Conservation (phyloP, 1,139 yeast species). For the Trichomonascaceae sp. region DNA sequence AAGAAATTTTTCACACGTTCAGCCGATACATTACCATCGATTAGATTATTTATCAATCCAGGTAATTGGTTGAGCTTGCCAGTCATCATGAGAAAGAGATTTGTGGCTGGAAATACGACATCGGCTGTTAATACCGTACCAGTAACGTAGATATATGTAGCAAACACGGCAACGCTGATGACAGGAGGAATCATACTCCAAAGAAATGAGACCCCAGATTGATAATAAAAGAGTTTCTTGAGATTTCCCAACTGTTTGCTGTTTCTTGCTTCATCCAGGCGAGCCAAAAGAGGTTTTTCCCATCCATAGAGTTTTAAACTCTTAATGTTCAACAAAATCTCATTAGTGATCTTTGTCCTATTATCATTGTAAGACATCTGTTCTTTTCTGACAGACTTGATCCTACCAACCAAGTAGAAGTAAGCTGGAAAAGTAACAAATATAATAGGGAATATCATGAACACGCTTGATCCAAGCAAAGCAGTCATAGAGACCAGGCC, state of each 20-base stretch:
- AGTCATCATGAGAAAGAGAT: conserved; percentile 53
- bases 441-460: conserved; percentile 54
- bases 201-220: conserved; percentile 45
- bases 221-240: conserved; percentile 40
- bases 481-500: conserved; percentile 52
- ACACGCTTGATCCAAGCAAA: conserved; percentile 55
- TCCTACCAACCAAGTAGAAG: conserved; percentile 42
- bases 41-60: conserved; percentile 41
- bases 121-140: conserved; percentile 57
- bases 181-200: conserved; percentile 68
- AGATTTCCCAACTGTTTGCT: conserved; percentile 75
- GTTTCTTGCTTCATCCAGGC: conserved; percentile 59
- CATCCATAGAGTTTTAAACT: conserved; percentile 68
- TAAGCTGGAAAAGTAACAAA: conserved; percentile 55
- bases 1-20: conserved; percentile 51
- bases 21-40: conserved; percentile 59
- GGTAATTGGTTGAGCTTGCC: conserved; percentile 50
- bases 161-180: conserved; percentile 49
- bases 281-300: conserved; percentile 59
- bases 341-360: conserved; percentile 54
- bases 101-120: conserved; percentile 64
- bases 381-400: conserved; percentile 45
- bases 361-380: conserved; percentile 66
- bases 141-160: conserved; percentile 38
- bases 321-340: conserved; percentile 57